Evolutionary conservation across 345 rosid species (phyloP).

Genomic region (Arabis hirsuta): DNA sequence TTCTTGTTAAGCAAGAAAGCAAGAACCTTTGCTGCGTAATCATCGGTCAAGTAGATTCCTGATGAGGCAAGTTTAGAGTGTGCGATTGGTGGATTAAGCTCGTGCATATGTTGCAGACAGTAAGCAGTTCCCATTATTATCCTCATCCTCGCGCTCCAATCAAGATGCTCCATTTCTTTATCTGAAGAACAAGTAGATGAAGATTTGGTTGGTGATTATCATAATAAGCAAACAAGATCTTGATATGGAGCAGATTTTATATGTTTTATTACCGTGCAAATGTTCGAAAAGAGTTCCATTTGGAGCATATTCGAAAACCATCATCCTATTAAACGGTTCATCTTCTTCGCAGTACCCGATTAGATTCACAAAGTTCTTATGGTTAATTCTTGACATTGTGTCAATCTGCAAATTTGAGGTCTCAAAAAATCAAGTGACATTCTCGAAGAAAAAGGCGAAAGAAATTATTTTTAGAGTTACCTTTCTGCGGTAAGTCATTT

Average conservation of each 20-base stretch:
- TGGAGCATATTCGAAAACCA: conserved; percentile 99
- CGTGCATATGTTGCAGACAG: conserved; percentile 91
- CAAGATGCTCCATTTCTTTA: conserved; percentile 89
- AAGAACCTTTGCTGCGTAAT: conserved; percentile 90
- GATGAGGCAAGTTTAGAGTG: conserved; percentile 56
- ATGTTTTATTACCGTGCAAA: conserved; percentile 68
- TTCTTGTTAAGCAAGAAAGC: background rate
- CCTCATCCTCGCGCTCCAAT: conserved; percentile 85
- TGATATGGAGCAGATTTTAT: background rate
- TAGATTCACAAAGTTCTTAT: conserved; percentile 92
- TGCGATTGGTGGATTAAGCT: conserved; percentile 73
- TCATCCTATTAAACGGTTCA: conserved; percentile 90
- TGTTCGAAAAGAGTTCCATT: conserved; percentile 88
- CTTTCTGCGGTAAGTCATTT: conserved; percentile 76
- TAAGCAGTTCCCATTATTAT: conserved; percentile 91
- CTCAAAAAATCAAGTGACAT: conserved; percentile 12
- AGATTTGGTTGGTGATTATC: conserved; percentile 20
- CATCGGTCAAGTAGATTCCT: conserved; percentile 72
- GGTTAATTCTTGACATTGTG: conserved; percentile 77
- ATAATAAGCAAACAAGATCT: conserved; percentile 8
- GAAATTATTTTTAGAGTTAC: conserved; percentile 37
- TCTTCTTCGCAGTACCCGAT: conserved; percentile 88
- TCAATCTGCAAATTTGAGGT: conserved; percentile 54
- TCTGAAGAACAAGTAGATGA: conserved; percentile 53
- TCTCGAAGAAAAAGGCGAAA: background rate